A percentile compares a stretch with the other conserved stretches of the same genome.
These are phyloP conservation scores for Elsinoe perseae DNA, from an alignment of 2,329 filamentous ascomycete species.

Conservation along the genomic window DNA sequence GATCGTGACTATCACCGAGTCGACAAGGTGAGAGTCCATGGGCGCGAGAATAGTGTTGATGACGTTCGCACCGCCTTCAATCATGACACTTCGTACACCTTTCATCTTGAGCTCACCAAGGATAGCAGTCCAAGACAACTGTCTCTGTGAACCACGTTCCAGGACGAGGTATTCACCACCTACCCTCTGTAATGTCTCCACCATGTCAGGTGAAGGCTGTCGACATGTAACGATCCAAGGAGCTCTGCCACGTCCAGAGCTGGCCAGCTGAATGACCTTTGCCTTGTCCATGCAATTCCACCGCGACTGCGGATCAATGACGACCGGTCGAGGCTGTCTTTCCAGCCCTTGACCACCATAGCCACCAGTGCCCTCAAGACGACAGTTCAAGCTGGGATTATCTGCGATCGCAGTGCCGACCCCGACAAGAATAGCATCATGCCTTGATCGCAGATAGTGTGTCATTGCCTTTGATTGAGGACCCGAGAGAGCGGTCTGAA, in stretches of 20 bases:
- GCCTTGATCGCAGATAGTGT: constrained; percentile 73
- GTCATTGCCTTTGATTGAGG: constrained; percentile 84
- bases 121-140: constrained; percentile 53
- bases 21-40: constrained; percentile 54
- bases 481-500: constrained; percentile 77
- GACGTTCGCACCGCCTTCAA: constrained; percentile 77
- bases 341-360: constrained; percentile 46
- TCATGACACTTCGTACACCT: constrained; percentile 72
- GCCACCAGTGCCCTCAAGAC: constrained; percentile 54
- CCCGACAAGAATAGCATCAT: constrained; percentile 79
- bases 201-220: constrained; percentile 35
- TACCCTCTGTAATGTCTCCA: constrained; percentile 33
- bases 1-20: constrained; percentile 78
- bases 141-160: constrained; percentile 30
- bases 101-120: constrained; percentile 50
- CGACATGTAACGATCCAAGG: constrained; percentile 56
- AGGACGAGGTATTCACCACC: constrained; percentile 22
- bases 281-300: constrained; percentile 54
- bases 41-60: constrained; percentile 70
- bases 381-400: constrained; percentile 77
- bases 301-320: constrained; percentile 70
- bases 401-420: constrained; percentile 78
- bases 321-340: constrained; percentile 68
- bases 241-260: constrained; percentile 58
- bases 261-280: constrained; percentile 59